Evolutionary conservation across 106 monocot species (phyloP), one percentile per base, ranked within the genome.

Genomic region (Phalaenopsis aphrodite): DNA sequence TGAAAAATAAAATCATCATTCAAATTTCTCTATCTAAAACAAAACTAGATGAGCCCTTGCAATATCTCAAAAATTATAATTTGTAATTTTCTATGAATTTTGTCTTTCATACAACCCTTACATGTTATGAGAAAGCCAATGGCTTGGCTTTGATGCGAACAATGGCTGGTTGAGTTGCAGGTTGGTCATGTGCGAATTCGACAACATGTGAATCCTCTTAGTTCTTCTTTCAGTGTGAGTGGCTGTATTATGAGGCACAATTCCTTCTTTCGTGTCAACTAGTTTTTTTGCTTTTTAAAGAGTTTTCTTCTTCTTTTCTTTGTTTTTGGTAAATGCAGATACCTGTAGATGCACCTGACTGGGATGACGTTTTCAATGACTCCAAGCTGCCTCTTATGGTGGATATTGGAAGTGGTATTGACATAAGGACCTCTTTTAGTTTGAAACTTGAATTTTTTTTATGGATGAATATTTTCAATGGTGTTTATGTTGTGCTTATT

Each of bases 141-240:
- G 15, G 42, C 67, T 24, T n/a, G 21, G 10, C 41, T 10, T 73
- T 64, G 64, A 64, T 64, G 56, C 64, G 21, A 64, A 23, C 12
- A 72, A 75, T 38, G 81, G 48, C 5, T 79, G 61, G 75, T 15
- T 68, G 55, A 39, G n/a, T 38, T 24, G 79, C 89, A 92, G 94
- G 2, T 92, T 79, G 98, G 98, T 82, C 91, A 88, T 46, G 83
- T 94, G 56, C 88, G 98, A 43, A 94, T 99, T 45, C 86, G 98
- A 77, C 98, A 99, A 43, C 98, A 99, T 84, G 98, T 93, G 38
- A 99, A 99, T 84, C 98, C 94, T 5, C 92, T 99, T 67, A 91
- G 89, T 68, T 89, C 88, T 1, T 82, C 87, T 24, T 94, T 94
- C 83, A 67, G 82, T 12, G 97, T 92, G 47, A 83, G 87, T 83